phyloP scores from a whole-genome alignment of 352 stramenopile genomes.

The Pythium chondricola region DNA sequence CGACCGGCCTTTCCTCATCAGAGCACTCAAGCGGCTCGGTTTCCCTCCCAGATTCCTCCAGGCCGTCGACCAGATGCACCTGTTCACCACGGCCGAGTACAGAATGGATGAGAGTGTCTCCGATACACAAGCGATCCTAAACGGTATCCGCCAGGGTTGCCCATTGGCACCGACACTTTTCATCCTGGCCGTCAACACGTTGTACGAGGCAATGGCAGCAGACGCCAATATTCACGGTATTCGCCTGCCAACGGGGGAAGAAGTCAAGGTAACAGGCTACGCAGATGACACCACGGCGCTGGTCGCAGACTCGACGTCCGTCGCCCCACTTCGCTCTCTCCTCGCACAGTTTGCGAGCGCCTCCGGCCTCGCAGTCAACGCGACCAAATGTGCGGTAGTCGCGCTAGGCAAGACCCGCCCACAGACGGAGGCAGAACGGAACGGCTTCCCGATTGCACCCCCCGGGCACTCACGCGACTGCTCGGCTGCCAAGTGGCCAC shows the following conservation, averaged over 20 bases:
- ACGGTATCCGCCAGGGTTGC: slow-evolving; percentile 7
- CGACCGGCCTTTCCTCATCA: neutral
- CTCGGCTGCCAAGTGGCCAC: neutral
- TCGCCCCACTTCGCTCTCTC: no score
- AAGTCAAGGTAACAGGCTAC: no score
- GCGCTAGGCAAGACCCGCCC: no score
- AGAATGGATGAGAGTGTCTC: neutral
- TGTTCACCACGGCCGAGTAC: neutral
- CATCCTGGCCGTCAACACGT: neutral
- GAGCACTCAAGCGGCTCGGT: neutral
- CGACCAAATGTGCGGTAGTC: neutral
- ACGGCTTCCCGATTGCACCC: neutral
- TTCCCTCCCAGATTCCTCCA: neutral
- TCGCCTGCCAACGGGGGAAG: no score
- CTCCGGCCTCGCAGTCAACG: slow-evolving; percentile 1
- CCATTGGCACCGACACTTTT: slow-evolving; percentile 3
- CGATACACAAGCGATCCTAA: neutral
- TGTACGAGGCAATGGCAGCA: neutral
- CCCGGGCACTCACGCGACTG: neutral
- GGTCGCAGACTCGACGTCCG: no score
- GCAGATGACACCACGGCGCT: no score
- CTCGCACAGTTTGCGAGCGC: no score
- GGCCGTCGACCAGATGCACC: neutral
- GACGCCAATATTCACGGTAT: no score
- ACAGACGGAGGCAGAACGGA: no score